Evolutionary conservation across 2,329 filamentous ascomycete genomes (phyloP), one percentile per base, ranked within the genome.

Genomic region (Paracorniculantispora psalliotae): DNA sequence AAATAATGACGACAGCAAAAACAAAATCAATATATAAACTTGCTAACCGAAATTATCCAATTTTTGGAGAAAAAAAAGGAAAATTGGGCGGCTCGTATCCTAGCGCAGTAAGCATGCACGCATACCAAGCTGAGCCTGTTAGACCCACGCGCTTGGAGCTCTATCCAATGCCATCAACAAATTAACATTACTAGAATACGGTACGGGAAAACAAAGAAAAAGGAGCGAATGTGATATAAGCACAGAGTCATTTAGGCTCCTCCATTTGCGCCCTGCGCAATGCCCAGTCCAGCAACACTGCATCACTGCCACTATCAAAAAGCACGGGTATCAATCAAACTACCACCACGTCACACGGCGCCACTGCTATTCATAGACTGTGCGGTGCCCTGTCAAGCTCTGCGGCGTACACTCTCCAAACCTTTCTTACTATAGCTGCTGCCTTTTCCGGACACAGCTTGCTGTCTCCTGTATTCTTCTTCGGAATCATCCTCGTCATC

Each of bases 401-500:
- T 50, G 8, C 44, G 33, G 7, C 59, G 48, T 13, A 61, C 17
- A 12, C 44, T 54, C 15, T 59, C 59, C 4, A 17, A 15, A 6
- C 59, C 59, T n/a, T 55, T 35, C 21, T 59, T 41, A 4, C 55
- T 54, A 23, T 59, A 58, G 44, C 59, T 53, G 47, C 55, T 59
- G 3, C 49, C 54, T 6, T 37, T 43, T 28, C 49, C 55, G 4
- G 50, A 54, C 9, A 15, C 35, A 33, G 28, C 35, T 33, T 33
- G 15, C 13, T 13, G 19, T n/a, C 51, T 55, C 35, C 17, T 26
- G 17, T 54, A 41, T 17, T 61, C 55, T 33, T 55, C 59, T 5
- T 58, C 59, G 7, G 35, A 59, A 13, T 73, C 72, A 15, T 68
- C 73, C 61, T 81, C 79, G 58, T 80, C 79, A 59, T 79, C 79